Percentiles rank a stretch among this genome's conserved stretches.
phyloP scores from a whole-genome alignment of 768 basidiomycete genomes.

The Coprinopsis sp. region DNA sequence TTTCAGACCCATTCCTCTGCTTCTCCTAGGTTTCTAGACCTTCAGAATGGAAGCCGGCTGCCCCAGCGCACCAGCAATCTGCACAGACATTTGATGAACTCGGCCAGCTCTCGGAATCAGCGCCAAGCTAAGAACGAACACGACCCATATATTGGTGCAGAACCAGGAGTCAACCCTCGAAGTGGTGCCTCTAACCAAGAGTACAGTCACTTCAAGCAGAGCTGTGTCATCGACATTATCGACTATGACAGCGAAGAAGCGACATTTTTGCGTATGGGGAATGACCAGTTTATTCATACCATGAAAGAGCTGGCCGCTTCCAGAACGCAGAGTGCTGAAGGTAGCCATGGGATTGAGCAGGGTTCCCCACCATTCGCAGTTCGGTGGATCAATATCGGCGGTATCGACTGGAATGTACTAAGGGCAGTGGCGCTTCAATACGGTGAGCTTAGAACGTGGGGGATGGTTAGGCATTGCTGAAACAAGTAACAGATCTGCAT shows the following conservation, averaged over 20 bases:
- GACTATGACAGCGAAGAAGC: constrained; percentile 52
- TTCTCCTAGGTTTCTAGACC: no score
- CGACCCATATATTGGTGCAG: constrained; percentile 41
- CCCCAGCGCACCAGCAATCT: no score
- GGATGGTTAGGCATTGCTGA: constrained; percentile 5
- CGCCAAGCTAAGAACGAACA: background rate
- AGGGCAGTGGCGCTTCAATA: constrained; percentile 55
- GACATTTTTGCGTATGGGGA: constrained; percentile 42
- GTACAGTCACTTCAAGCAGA: constrained; percentile 50
- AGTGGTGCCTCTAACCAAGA: constrained; percentile 39
- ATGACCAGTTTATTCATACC: constrained; percentile 44
- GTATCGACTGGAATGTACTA: constrained; percentile 60
- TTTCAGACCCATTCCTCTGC: no score
- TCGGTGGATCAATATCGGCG: constrained; percentile 64
- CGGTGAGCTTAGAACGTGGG: constrained; percentile 32
- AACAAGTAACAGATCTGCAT: constrained; percentile 45
- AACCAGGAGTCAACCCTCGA: constrained; percentile 61
- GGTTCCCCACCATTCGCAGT: constrained; percentile 34
- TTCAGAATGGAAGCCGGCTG: no score
- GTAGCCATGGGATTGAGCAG: background rate
- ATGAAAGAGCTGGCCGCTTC: constrained; percentile 26
- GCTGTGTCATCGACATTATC: constrained; percentile 54
- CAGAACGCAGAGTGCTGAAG: background rate
- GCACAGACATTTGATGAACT: background rate
- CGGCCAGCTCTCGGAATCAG: background rate